These are phyloP conservation scores for Pythium folliculosum DNA, from an alignment of 352 stramenopile genomes.

Conservation along the genomic window DNA sequence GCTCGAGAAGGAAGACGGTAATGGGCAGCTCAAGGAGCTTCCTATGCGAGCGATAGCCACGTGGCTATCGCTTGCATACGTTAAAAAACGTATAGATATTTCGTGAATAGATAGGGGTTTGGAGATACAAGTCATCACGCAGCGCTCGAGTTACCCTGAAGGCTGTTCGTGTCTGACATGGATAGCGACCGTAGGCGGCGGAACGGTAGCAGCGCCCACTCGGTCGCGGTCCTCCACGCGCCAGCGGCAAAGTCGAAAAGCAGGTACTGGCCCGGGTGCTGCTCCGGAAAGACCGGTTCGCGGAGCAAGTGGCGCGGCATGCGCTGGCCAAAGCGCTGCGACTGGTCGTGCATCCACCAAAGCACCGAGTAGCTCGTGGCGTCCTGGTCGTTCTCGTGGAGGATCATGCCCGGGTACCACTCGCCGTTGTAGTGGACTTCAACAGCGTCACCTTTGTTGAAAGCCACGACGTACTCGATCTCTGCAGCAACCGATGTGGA, in stretches of 20 bases:
- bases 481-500: background rate
- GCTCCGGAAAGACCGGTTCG: constrained; percentile 33
- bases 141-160: constrained; percentile 21
- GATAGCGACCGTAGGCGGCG: constrained; percentile 30
- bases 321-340: constrained; percentile 65
- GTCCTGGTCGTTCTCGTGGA: constrained; percentile 56
- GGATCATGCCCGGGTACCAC: constrained; percentile 70
- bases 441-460: constrained; percentile 64
- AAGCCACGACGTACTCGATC: constrained; percentile 22
- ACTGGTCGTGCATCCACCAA: constrained; percentile 84
- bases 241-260: constrained; percentile 62
- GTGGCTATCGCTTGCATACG: too few relatives aligned
- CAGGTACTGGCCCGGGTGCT: constrained; percentile 30
- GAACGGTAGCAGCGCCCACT: constrained; percentile 33
- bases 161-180: constrained; percentile 19
- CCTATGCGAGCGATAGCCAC: too few relatives aligned
- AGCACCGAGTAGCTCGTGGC: constrained; percentile 69
- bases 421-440: constrained; percentile 53
- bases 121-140: constrained; percentile 10
- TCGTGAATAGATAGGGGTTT: background rate
- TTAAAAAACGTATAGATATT: constrained; percentile 9
- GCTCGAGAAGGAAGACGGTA: background rate
- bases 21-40: too few relatives aligned
- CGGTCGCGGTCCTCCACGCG: constrained; percentile 39
- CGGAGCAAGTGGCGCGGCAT: constrained; percentile 56